phyloP scores from a whole-genome alignment of 2,329 filamentous ascomycete species.

The Aspergillus carbonarius region DNA sequence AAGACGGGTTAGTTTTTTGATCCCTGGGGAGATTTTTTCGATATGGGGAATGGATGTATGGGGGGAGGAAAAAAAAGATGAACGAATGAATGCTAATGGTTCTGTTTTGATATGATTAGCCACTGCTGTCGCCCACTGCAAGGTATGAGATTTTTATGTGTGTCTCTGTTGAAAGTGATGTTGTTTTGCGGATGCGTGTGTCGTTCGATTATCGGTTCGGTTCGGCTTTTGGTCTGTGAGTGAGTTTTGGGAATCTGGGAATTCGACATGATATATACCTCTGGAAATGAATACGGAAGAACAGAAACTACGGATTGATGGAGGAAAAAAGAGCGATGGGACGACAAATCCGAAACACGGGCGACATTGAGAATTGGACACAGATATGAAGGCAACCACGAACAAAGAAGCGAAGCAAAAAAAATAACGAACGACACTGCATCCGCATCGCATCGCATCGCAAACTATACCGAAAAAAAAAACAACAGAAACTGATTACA shows the following conservation, averaged over 20 bases:
- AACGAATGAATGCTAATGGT: slow-evolving; percentile 10
- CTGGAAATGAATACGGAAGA: too few relatives aligned
- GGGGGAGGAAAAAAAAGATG: neutral
- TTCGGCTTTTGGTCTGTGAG: too few relatives aligned
- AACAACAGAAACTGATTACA: neutral
- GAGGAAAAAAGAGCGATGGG: neutral
- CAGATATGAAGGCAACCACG: neutral
- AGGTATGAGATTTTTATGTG: slow-evolving; percentile 56
- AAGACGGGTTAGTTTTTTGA: slow-evolving; percentile 60
- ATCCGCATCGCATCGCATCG: neutral
- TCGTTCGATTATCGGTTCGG: neutral
- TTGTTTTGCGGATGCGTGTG: neutral
- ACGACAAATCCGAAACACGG: neutral
- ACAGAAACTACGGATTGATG: neutral
- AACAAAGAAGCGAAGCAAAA: slow-evolving; percentile 14
- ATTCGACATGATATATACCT: too few relatives aligned
- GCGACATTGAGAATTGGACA: neutral
- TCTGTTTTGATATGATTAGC: slow-evolving; percentile 51
- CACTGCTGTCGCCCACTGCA: slow-evolving; percentile 88
- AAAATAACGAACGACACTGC: slow-evolving; percentile 8
- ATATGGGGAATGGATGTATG: neutral
- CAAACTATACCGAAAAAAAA: neutral
- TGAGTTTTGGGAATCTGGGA: too few relatives aligned
- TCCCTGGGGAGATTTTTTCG: neutral
- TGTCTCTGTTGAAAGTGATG: neutral